Conservation (phyloP, 2,329 filamentous ascomycete genomes). For the Parascedosporium putredinis region DNA sequence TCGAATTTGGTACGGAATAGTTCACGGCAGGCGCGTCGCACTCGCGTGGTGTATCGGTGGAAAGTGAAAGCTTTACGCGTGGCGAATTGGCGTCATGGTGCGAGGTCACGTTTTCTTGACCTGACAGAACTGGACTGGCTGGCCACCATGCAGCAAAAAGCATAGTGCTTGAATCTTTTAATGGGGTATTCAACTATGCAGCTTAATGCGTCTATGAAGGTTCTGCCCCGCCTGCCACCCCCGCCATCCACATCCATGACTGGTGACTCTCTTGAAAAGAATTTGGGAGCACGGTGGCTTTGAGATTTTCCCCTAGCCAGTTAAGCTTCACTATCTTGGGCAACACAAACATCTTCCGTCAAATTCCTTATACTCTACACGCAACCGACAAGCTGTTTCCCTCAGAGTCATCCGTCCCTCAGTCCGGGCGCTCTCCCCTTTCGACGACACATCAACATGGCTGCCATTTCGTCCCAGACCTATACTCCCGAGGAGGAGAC, state of each 20-base stretch:
- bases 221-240: slow-evolving; percentile 5
- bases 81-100: not conserved
- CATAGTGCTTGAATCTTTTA: not conserved
- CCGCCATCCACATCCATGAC: not conserved
- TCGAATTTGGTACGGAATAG: too few species aligned
- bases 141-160: not conserved
- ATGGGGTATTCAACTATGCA: not conserved
- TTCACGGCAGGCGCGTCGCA: not conserved
- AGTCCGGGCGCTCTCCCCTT: slow-evolving; percentile 23
- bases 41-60: not conserved
- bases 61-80: not conserved
- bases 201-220: not conserved
- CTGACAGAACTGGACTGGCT: too few species aligned
- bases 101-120: slow-evolving; percentile 6
- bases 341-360: too few species aligned
- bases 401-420: slow-evolving; percentile 26
- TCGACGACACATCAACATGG: slow-evolving; percentile 42
- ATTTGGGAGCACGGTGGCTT: too few species aligned
- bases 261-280: too few species aligned
- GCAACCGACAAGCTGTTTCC: slow-evolving; percentile 31
- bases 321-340: too few species aligned
- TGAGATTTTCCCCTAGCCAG: slow-evolving; percentile 1
- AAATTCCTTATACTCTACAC: too few species aligned
- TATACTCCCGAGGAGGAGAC: slow-evolving; percentile 73
- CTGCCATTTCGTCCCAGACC: slow-evolving; percentile 52